Conservation (phyloP, 352 stramenopile species). For the Bremia lactucae region DNA sequence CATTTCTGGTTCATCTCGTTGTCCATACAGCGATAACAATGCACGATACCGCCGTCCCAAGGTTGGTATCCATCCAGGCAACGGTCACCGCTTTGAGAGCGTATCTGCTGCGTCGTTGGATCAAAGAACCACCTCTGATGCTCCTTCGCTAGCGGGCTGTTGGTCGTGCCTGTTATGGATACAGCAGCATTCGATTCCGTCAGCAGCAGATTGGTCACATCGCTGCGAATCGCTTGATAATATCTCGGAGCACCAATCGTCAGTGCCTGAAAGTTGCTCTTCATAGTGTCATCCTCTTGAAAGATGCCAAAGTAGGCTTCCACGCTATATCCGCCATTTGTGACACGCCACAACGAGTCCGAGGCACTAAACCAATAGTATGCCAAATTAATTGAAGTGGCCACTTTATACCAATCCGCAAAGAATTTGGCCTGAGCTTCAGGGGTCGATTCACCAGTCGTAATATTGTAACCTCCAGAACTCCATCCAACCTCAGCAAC, state of each 20-base stretch:
- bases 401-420: slow-evolving; percentile 51
- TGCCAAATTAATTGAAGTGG: slow-evolving; percentile 28
- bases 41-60: slow-evolving; percentile 40
- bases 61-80: slow-evolving; percentile 51
- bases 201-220: slow-evolving; percentile 14
- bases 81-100: slow-evolving; percentile 51
- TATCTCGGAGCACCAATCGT: too few species aligned
- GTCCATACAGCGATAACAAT: slow-evolving; percentile 43
- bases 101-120: slow-evolving; percentile 28
- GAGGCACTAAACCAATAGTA: slow-evolving; percentile 74
- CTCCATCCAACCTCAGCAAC: slow-evolving; percentile 66
- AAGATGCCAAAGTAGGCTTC: slow-evolving; percentile 61
- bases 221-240: slow-evolving; percentile 20
- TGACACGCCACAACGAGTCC: slow-evolving; percentile 44
- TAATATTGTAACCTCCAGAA: slow-evolving; percentile 22
- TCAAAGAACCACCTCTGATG: slow-evolving; percentile 65
- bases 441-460: slow-evolving; percentile 26
- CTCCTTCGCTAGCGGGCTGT: slow-evolving; percentile 37
- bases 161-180: slow-evolving; percentile 28
- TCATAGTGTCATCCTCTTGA: slow-evolving; percentile 36
- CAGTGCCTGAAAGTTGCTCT: slow-evolving; percentile 42
- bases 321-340: slow-evolving; percentile 34
- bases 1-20: slow-evolving; percentile 58
- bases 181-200: slow-evolving; percentile 28
- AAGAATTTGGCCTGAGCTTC: slow-evolving; percentile 58